A percentile compares a stretch with the other conserved stretches of the same genome.
Conservation (phyloP, 805 yeast genomes). For the Pichia ethanolica region DNA sequence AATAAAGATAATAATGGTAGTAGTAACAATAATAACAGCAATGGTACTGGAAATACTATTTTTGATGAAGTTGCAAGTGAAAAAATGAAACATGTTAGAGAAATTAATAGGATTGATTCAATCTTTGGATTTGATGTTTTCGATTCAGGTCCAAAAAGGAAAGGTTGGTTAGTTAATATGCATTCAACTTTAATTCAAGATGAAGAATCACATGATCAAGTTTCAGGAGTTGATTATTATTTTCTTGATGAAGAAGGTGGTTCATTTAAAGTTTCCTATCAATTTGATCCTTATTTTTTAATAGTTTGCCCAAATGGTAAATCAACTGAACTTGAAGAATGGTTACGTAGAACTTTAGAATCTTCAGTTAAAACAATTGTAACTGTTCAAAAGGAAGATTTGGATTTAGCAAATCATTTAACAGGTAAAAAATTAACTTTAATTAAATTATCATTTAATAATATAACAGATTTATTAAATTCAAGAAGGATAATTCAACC, state of each 20-base stretch:
- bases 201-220: slow-evolving; percentile 54
- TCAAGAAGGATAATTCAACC: slow-evolving; percentile 70
- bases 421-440: slow-evolving; percentile 63
- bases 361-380: slow-evolving; percentile 47
- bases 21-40: background rate
- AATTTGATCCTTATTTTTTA: slow-evolving; percentile 82
- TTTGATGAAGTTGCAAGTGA: slow-evolving; percentile 15
- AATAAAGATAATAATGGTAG: background rate
- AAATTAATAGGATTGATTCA: slow-evolving; percentile 63
- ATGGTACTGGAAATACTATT: background rate
- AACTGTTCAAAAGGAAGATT: slow-evolving; percentile 66
- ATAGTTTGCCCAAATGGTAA: slow-evolving; percentile 53
- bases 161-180: slow-evolving; percentile 94
- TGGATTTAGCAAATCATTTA: slow-evolving; percentile 77
- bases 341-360: slow-evolving; percentile 61
- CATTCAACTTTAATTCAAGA: slow-evolving; percentile 72
- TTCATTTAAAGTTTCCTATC: slow-evolving; percentile 77
- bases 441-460: slow-evolving; percentile 65
- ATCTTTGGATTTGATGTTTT: slow-evolving; percentile 84
- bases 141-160: slow-evolving; percentile 59
- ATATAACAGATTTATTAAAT: slow-evolving; percentile 61
- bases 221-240: slow-evolving; percentile 88
- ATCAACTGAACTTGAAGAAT: slow-evolving; percentile 81
- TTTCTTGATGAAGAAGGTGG: slow-evolving; percentile 97
- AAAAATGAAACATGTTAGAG: slow-evolving; percentile 47